Conservation (phyloP, 768 basidiomycete genomes). For the Lyophyllum atratum region DNA sequence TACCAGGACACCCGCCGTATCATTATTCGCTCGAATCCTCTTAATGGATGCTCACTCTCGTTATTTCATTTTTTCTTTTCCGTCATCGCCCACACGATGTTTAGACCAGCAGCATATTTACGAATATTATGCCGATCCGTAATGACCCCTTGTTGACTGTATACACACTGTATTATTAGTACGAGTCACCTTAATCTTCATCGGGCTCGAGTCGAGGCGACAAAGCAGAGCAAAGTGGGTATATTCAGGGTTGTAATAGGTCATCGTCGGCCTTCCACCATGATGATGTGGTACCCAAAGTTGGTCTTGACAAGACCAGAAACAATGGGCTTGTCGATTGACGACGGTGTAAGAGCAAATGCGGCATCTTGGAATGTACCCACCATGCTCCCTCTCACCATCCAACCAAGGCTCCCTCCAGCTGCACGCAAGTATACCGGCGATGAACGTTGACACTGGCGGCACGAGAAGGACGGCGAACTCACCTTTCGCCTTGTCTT, state of each 20-base stretch:
- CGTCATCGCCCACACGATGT: neutral
- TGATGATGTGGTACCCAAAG: conserved; percentile 88
- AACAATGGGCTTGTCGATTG: conserved; percentile 73
- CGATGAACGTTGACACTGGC: neutral
- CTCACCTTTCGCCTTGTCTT: conserved; percentile 86
- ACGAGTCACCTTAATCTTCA: conserved; percentile 1
- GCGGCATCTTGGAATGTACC: conserved; percentile 90
- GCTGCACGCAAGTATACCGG: conserved; percentile 38
- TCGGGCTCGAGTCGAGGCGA: neutral
- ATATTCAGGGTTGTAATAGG: neutral
- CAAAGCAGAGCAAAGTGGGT: neutral
- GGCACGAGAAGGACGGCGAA: neutral
- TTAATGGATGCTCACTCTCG: neutral
- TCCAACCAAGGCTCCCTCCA: conserved; percentile 88
- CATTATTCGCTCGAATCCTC: conserved; percentile 19
- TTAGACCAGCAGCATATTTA: neutral
- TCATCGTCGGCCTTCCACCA: conserved; percentile 82
- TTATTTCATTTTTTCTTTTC: neutral
- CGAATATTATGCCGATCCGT: neutral
- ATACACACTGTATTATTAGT: neutral
- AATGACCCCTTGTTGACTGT: neutral
- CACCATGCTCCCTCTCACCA: conserved; percentile 85
- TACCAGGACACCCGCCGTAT: conserved; percentile 16
- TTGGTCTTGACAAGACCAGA: conserved; percentile 81
- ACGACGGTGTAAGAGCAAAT: conserved; percentile 77